Conservation (phyloP, 2,329 filamentous ascomycete genomes). For the Penicillium sp. region DNA sequence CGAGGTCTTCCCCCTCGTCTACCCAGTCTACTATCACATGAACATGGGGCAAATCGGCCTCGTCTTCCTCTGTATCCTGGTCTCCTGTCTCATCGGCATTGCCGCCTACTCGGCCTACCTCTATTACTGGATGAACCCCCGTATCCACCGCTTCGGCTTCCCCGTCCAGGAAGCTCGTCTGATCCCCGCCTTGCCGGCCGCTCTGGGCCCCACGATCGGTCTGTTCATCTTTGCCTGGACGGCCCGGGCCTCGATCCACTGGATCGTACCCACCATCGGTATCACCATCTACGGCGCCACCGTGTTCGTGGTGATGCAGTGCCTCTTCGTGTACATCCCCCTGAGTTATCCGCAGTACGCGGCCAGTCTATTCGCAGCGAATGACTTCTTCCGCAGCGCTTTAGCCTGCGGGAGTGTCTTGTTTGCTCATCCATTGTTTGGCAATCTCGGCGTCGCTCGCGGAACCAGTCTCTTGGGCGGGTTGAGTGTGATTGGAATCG, state of each 20-base stretch:
- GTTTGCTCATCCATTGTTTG: conserved; percentile 30
- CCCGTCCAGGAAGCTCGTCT: conserved; percentile 51
- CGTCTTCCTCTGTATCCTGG: conserved; percentile 55
- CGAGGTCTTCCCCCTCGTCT: conserved; percentile 61
- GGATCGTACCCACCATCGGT: conserved; percentile 36
- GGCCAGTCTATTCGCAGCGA: conserved; percentile 33
- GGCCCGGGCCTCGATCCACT: conserved; percentile 26
- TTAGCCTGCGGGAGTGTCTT: conserved; percentile 24
- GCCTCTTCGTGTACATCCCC: conserved; percentile 37
- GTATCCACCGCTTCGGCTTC: conserved; percentile 46
- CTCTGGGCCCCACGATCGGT: conserved; percentile 52
- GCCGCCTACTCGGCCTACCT: conserved; percentile 48
- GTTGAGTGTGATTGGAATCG: conserved; percentile 29
- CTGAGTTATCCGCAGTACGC: conserved; percentile 30
- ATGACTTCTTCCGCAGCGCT: conserved; percentile 29
- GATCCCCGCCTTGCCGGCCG: conserved; percentile 48
- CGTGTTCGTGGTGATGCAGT: conserved; percentile 40
- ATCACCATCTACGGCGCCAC: conserved; percentile 36
- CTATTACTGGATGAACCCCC: conserved; percentile 47
- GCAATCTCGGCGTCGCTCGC: conserved; percentile 28
- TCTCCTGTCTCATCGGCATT: conserved; percentile 52
- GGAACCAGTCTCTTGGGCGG: conserved; percentile 35
- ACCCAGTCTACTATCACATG: conserved; percentile 55
- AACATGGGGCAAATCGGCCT: conserved; percentile 53
- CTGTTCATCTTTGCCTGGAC: conserved; percentile 49